Conservation (phyloP, 345 rosid genomes). For the Arabis hirsuta region DNA sequence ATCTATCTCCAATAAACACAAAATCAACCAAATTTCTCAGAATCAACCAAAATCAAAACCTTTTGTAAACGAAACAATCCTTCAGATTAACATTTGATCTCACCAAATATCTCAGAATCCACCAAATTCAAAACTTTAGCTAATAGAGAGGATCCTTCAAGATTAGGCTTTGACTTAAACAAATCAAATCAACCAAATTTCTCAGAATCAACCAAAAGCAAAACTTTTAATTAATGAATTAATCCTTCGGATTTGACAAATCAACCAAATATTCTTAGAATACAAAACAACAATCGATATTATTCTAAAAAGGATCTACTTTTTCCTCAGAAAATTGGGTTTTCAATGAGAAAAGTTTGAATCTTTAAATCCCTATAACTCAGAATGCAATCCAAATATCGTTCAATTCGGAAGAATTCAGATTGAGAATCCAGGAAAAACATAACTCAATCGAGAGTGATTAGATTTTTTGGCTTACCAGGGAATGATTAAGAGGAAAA, state of each 20-base stretch:
- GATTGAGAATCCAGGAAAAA: not conserved
- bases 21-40: not conserved
- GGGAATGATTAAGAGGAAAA: constrained; percentile 21
- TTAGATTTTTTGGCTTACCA: constrained; percentile 31
- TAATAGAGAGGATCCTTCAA: not conserved
- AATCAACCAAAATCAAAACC: constrained; percentile 1
- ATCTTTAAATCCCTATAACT: constrained; percentile 3
- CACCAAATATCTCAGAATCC: not conserved
- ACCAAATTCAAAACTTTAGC: not conserved
- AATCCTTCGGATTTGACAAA: too few relatives aligned
- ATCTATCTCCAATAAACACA: constrained; percentile 66
- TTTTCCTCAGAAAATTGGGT: not conserved
- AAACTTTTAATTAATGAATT: not conserved
- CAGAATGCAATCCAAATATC: constrained; percentile 3
- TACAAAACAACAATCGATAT: too few relatives aligned
- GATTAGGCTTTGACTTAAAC: not conserved
- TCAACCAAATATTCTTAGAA: too few relatives aligned
- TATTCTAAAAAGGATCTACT: not conserved
- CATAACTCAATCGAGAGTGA: constrained; percentile 11
- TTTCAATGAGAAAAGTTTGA: constrained; percentile 18
- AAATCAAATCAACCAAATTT: not conserved
- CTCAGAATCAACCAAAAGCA: constrained; percentile 17
- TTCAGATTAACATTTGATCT: not conserved
- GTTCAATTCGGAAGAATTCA: not conserved
- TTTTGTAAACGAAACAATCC: not conserved